Evolutionary conservation across 2,329 filamentous ascomycete species (phyloP).

Genomic region (Stagonosporopsis chrysanthemi): DNA sequence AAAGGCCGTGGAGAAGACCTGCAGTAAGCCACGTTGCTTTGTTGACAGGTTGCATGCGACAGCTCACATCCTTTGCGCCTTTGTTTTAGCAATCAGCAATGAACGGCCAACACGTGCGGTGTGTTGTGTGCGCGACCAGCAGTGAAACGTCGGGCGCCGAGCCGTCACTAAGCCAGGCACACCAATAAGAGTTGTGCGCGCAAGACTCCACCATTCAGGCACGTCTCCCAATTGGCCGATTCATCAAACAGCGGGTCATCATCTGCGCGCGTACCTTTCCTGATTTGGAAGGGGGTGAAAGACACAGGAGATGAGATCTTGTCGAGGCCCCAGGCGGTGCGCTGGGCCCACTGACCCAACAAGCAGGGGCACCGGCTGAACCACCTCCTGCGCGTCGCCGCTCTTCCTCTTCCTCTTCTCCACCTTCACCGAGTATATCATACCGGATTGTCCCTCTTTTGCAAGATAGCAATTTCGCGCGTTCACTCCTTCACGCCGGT

Average conservation of each 20-base stretch:
- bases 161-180: conserved; percentile 41
- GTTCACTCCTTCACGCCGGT: conserved; percentile 51
- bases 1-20: conserved; percentile 4
- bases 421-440: conserved; percentile 40
- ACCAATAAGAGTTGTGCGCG: conserved; percentile 34
- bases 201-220: conserved; percentile 24
- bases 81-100: conserved; percentile 23
- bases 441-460: conserved; percentile 34
- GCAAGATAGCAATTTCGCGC: conserved; percentile 41
- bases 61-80: conserved; percentile 24
- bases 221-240: conserved; percentile 35
- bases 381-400: conserved; percentile 33
- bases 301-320: conserved; percentile 36
- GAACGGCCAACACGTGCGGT: conserved; percentile 30
- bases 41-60: conserved; percentile 14
- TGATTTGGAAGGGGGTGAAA: conserved; percentile 11
- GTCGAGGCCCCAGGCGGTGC: conserved; percentile 23
- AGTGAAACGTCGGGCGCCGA: conserved; percentile 28
- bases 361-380: conserved; percentile 29
- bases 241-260: conserved; percentile 35
- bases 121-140: conserved; percentile 17
- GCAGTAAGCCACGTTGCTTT: conserved; percentile 5
- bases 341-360: conserved; percentile 21
- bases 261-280: conserved; percentile 27
- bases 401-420: conserved; percentile 32